A percentile compares a stretch with the other conserved stretches of the same genome.
Conservation (phyloP, 2,329 filamentous ascomycete genomes). For the Colletotrichum viniferum region DNA sequence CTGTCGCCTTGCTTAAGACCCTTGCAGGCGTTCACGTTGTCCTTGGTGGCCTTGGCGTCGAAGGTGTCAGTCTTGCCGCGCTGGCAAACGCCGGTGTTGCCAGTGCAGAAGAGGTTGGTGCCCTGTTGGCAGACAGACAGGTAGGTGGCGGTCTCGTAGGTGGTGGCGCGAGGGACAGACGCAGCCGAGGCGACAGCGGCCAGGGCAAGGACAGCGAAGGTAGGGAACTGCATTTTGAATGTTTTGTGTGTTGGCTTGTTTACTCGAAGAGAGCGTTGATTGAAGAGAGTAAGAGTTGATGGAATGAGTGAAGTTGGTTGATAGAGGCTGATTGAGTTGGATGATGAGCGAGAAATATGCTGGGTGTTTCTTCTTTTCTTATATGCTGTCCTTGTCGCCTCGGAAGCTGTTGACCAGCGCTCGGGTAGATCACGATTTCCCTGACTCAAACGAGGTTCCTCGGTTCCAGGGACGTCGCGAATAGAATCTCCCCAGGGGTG, state of each 20-base stretch:
- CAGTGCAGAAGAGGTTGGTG: slow-evolving; percentile 1
- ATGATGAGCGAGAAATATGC: background rate
- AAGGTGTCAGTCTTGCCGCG: background rate
- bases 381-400: background rate
- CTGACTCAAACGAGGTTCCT: background rate
- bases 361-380: background rate
- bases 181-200: background rate
- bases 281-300: background rate
- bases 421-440: background rate
- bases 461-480: background rate
- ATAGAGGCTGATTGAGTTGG: background rate
- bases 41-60: background rate
- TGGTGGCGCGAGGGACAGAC: background rate
- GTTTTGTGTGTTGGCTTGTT: background rate
- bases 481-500: background rate
- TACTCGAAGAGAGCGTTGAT: background rate
- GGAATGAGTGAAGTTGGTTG: background rate
- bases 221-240: slow-evolving; percentile 7
- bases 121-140: background rate
- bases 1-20: background rate
- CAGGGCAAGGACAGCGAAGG: background rate
- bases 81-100: background rate
- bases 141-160: background rate
- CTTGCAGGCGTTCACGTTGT: background rate
- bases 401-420: background rate